Evolutionary conservation across 768 basidiomycete species (phyloP), one percentile per base, ranked within the genome.

Genomic region (Flagelloscypha sp.): DNA sequence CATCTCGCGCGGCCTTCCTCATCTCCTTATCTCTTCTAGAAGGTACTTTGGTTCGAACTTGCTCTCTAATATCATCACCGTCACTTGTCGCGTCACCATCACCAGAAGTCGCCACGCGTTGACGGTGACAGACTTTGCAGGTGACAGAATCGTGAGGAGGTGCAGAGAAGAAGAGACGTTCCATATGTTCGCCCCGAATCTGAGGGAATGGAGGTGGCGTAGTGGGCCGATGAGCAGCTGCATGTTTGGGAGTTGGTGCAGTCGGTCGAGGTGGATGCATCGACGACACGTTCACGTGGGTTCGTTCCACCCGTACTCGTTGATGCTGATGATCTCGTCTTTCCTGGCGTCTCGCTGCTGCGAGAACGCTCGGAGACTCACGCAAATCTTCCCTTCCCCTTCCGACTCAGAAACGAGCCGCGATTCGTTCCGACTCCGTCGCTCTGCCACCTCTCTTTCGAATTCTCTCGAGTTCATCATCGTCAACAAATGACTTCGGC

Each of bases 101-200:
- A 6, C 23, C 30, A 3, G 40, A 29, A 17, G 36, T 48, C 18
- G 42, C 31, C n/a, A 43, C 35, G 9, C 64, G 60, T 18, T 65
- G 62, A 22, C 76, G 62, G 48, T 72, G 70, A 48, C 86, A 89
- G 33, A 78, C 67, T 2, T 65, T 66, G 49, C 84, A 85, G 2
- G 79, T 83, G 41, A 68, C 66, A 13, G 71, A 65, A 44, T 87
- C 75, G 45, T 90, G 87, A 28, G 76, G 76, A 3, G 84, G 81
- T 2, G 80, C 76, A 30, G 77, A 76, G 57, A 86, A 88, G 61
- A 93, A 90, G 33, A 92, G 57, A 0, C 72, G 67, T 50, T 94
- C 87, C 24, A 89, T 68, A 27, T 72, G 76, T 28, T 75, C 74
- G 7, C 84, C 87, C 15, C 83, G 75, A 29, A 92, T 90, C 40